Base-by-base conservation (phyloP, 2,329 filamentous ascomycete genomes). In the Acrocalymma vagum region DNA sequence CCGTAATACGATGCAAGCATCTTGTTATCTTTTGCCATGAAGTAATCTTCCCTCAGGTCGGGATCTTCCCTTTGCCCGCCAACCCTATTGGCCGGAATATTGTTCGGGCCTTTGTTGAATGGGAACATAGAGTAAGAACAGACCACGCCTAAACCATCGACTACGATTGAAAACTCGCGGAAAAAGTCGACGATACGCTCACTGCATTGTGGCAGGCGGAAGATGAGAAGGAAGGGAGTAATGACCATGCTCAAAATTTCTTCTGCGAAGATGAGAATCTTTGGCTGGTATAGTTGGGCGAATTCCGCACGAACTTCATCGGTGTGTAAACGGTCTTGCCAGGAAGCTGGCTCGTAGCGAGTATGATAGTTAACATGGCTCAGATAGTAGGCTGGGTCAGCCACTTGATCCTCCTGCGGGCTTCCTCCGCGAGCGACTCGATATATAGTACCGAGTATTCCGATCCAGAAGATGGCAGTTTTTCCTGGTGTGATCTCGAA, bases 61-160 rank as follows among this genome's bases (percentile, higher is more conserved):
- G 50, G 38, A 26, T 91, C 87, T n/a, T 78, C 50, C 58, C 67
- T 50, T 54, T 66, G 45, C 44, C 62, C 57, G 6, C 60, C 62
- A 20, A 51, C 58, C 57, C 70, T 53, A 43, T 72, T 70, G 54
- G 69, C 45, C 47, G 68, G 52, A n/a, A 71, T 69, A 51, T 78
- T 79, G 31, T 82, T 79, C 15, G 86, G 78, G 16, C 86, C 88
- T 66, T 91, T 93, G 69, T 95, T 92, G 73, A 97, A 97, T 51
- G 96, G 90, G 60, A 99, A 99, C 23, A 96, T 90, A 3, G 94
- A 94, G 72, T 96, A 97, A 1, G 93, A 96, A 70, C 94, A 99
- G 9, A 97, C 90, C 53, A 96, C 93, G 15, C 94, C 94, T 23
- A 99, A 80, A 0, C 94, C 94, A 62, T 99, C 94, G 11, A 99